These are phyloP conservation scores for Scenedesmus sp. DNA, from an alignment of 163 green algal genomes.

Conservation along the genomic window DNA sequence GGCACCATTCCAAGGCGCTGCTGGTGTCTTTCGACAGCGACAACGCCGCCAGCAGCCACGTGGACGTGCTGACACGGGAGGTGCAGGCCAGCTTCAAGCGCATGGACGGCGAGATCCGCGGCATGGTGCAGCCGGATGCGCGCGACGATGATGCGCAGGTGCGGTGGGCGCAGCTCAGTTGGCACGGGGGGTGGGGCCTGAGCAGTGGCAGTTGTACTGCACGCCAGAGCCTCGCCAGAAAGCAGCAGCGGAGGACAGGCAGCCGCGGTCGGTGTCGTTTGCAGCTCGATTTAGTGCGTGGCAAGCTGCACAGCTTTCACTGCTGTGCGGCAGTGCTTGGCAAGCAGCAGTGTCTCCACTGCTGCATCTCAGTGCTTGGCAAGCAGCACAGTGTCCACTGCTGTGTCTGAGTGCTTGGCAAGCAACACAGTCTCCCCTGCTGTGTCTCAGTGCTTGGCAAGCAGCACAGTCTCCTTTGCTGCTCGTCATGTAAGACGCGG, in stretches of 20 bases:
- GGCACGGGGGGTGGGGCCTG: neutral
- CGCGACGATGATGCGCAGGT: slow-evolving; percentile 50
- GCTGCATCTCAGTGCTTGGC: neutral
- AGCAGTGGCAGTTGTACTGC: neutral
- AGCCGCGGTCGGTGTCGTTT: neutral
- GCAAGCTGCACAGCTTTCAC: too few species aligned
- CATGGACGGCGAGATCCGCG: slow-evolving; percentile 61
- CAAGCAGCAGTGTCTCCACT: neutral
- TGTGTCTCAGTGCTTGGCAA: neutral
- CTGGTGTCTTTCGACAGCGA: slow-evolving; percentile 67
- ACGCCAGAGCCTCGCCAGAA: neutral
- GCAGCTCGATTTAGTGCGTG: too few species aligned
- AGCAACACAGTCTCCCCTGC: too few species aligned
- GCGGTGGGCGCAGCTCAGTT: neutral
- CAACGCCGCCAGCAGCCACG: slow-evolving; percentile 51
- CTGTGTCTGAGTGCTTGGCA: too few species aligned
- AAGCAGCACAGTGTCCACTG: too few species aligned
- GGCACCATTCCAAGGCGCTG: slow-evolving; percentile 63
- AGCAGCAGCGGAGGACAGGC: neutral
- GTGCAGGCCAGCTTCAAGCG: slow-evolving; percentile 63
- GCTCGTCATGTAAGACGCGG: too few species aligned
- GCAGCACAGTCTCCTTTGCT: too few species aligned
- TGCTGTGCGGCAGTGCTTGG: neutral
- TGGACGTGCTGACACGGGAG: slow-evolving; percentile 65
- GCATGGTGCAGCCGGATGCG: slow-evolving; percentile 39